Conservation (phyloP, 257 asterid species). For the Plectranthus barbatus region DNA sequence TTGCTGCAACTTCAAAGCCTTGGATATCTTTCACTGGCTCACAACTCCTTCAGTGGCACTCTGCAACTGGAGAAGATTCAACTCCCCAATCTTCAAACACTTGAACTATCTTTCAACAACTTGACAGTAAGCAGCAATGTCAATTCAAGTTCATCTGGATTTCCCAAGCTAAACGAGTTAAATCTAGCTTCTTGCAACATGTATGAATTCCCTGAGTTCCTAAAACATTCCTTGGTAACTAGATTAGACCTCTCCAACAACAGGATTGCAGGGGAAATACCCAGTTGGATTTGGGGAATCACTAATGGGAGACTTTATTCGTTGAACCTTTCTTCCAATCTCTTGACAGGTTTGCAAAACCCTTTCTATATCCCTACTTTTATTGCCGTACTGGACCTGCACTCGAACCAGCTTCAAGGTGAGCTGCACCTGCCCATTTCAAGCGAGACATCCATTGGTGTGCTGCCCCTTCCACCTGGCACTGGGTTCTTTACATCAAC, state of each 20-base stretch:
- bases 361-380: constrained; percentile 7
- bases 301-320: neutral
- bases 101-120: constrained; percentile 33
- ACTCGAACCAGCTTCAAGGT: constrained; percentile 14
- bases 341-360: constrained; percentile 5
- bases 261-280: no score
- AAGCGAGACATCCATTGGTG: no score
- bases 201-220: no score
- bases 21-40: constrained; percentile 1
- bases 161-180: neutral
- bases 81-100: constrained; percentile 11
- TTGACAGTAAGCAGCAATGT: constrained; percentile 8
- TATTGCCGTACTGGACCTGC: constrained; percentile 8
- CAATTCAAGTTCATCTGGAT: neutral
- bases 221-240: no score
- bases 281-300: neutral
- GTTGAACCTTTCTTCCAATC: constrained; percentile 26
- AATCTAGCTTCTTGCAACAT: no score
- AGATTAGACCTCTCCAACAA: no score
- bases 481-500: no score
- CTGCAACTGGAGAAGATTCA: constrained; percentile 2
- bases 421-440: neutral
- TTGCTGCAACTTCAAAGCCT: constrained; percentile 9
- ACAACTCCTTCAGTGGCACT: constrained; percentile 20
- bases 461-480: no score